Evolutionary conservation across 306 rosid genomes (phyloP), one percentile per base, ranked within the genome.

Genomic region (Nissolia schottii): DNA sequence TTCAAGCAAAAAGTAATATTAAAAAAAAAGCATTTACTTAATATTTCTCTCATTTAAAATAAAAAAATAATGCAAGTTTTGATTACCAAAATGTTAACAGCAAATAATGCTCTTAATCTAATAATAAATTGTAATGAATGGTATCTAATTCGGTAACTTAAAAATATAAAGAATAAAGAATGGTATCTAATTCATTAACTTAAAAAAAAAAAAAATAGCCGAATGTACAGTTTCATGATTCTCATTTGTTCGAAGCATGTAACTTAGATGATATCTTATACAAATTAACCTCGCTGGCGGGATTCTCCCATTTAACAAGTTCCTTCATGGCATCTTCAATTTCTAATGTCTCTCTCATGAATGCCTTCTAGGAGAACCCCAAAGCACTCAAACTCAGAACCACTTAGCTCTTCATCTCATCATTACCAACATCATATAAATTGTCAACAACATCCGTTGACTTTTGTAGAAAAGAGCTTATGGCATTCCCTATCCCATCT

Each of bases 271-370:
- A 81, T 69, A 81, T 86, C 24, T 81, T 77, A 61, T 67, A 45
- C 73, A 89, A 74, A 74, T 81, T 75, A 75, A 86, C 57, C 23
- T 72, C 73, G 6, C 45, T 29, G 6, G 85, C 66, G 22, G 94
- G 86, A 73, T 89, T 84, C 70, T 86, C 87, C 87, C 87, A 70
- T 35, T 79, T 87, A 67, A 79, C 74, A 46, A 89, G 79, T 64
- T 85, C 86, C 60, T 72, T 75, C 12, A 85, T 66, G 31, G 75
- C 82, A 38, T 64, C 80, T 61, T 84, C 90, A 75, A 87, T 85
- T 70, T 81, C 81, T 12, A 29, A 59, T 3, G 73, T 64, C 56
- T 67, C 96, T 31, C 58, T 37, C 77, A 82, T 73, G 4, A 76
- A 63, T 19, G 45, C 32, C 25, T n/a, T 75, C 48, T 79, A 64